Evolutionary conservation across 2,329 filamentous ascomycete species (phyloP).

Genomic region (Triangularia verruculosa): DNA sequence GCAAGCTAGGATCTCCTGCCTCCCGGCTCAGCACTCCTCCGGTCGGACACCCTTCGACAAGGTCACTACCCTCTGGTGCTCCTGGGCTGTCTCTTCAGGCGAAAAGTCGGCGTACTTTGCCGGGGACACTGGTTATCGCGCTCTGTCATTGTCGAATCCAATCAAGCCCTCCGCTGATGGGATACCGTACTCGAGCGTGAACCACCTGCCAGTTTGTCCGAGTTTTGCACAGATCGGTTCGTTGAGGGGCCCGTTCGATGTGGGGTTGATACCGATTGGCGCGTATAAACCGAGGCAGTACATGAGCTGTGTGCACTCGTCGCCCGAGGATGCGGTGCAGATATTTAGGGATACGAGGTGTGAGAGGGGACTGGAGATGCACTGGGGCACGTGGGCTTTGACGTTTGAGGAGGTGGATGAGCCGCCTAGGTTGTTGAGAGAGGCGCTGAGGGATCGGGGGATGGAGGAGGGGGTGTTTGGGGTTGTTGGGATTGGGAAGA

Average conservation of each 20-base stretch:
- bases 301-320: slow-evolving; percentile 80
- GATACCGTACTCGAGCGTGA: slow-evolving; percentile 60
- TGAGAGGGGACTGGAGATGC: slow-evolving; percentile 77
- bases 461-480: slow-evolving; percentile 76
- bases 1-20: slow-evolving; percentile 68
- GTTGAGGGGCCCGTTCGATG: slow-evolving; percentile 79
- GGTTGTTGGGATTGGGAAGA: slow-evolving; percentile 80
- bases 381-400: slow-evolving; percentile 89
- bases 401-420: slow-evolving; percentile 83
- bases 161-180: slow-evolving; percentile 63
- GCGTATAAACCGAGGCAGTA: slow-evolving; percentile 73
- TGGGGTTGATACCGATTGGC: slow-evolving; percentile 90
- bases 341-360: slow-evolving; percentile 86
- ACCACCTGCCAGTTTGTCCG: slow-evolving; percentile 69
- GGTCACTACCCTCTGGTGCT: slow-evolving; percentile 78
- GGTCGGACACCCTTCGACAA: slow-evolving; percentile 68
- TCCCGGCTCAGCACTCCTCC: slow-evolving; percentile 82
- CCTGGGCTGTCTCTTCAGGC: slow-evolving; percentile 74
- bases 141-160: slow-evolving; percentile 62
- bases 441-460: slow-evolving; percentile 66
- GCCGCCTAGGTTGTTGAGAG: slow-evolving; percentile 68
- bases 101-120: slow-evolving; percentile 81
- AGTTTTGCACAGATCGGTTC: slow-evolving; percentile 82
- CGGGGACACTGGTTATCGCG: slow-evolving; percentile 87
- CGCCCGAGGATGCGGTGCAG: slow-evolving; percentile 82